Base-by-base conservation (phyloP, 495 filamentous ascomycete genomes). In the Hypoxylon lienhwacheense region DNA sequence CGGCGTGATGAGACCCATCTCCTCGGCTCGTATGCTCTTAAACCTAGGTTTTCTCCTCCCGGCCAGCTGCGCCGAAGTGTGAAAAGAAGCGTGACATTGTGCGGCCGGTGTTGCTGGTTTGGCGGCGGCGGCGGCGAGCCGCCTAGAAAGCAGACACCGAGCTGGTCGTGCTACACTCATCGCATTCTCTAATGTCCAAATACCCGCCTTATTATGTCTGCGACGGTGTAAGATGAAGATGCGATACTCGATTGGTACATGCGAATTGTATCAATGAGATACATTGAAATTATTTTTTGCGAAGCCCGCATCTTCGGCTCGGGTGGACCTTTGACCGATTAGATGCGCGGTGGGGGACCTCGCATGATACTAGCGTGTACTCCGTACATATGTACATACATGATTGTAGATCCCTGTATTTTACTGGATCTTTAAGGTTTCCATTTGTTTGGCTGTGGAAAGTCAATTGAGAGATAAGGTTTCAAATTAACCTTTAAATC, bases 51-150 rank as follows among this genome's bases (percentile, higher is more conserved):
- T 64, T 54, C 68, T 67, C 58, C 68, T 68, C 41, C 62, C 63
- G 15, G 55, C 46, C 17, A 74, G 68, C 54, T 67, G 65, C 25
- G 70, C 57, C 40, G 76, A 77, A 64, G 56, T 75, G 64, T 77
- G 74, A 57, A 78, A 76, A 25, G 65, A 48, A 26, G 58, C 48
- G 59, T 57, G 66, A 35, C 67, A 73, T 69, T 62, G 47, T 31
- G 59, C 48, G 47, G 59, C 50, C 21, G 55, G 41, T 46, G 40
- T 29, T 59, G 42, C 24, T 28, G 64, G 51, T 36, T 61, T 54
- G 21, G 58, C 39, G 11, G 64, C 40, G 37, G 64, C 40, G 37
- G 61, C 43, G 28, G 42, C 64, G 19, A 69, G 53, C 54, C 66
- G 55, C 35, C 61, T 63, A 20, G 64, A 63, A 22, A 69, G 59